phyloP scores from a whole-genome alignment of 1,284 basidiomycete species.

The Dichomitus squalens region DNA sequence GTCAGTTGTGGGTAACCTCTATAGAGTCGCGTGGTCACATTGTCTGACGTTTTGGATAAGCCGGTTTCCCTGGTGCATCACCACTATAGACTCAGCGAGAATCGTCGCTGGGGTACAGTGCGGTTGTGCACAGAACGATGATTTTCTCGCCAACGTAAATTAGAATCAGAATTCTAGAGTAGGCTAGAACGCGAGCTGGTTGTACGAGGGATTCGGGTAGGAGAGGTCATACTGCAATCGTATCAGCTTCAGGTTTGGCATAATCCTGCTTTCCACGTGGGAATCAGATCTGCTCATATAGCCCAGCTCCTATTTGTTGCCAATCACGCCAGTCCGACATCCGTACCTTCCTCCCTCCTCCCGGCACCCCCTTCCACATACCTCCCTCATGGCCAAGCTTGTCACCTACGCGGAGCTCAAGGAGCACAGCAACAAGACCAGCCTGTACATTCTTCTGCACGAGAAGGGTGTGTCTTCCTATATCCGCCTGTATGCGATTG shows the following conservation, averaged over 20 bases:
- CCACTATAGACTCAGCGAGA: no score
- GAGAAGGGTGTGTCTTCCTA: conserved; percentile 65
- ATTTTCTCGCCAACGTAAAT: no score
- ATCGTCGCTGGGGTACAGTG: no score
- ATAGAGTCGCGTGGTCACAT: no score
- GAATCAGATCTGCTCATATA: conserved; percentile 26
- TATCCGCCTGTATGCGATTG: conserved; percentile 34
- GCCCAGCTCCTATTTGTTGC: conserved; percentile 20
- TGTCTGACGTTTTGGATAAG: neutral
- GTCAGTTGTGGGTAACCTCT: no score
- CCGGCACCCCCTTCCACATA: conserved; percentile 19
- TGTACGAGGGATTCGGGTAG: neutral
- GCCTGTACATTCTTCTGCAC: conserved; percentile 79
- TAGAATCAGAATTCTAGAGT: conserved; percentile 7
- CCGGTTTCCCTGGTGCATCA: neutral
- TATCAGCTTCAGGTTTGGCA: conserved; percentile 12
- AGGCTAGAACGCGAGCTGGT: conserved; percentile 3
- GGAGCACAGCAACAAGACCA: conserved; percentile 72
- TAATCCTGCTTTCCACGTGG: conserved; percentile 31
- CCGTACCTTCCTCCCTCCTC: conserved; percentile 14
- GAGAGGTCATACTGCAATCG: neutral
- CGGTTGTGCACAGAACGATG: no score
- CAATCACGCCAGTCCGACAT: conserved; percentile 20
- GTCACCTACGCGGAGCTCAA: conserved; percentile 78
- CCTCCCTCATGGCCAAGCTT: conserved; percentile 46